Base-by-base conservation (phyloP, 208 protist species). In the Leishmania braziliensis region DNA sequence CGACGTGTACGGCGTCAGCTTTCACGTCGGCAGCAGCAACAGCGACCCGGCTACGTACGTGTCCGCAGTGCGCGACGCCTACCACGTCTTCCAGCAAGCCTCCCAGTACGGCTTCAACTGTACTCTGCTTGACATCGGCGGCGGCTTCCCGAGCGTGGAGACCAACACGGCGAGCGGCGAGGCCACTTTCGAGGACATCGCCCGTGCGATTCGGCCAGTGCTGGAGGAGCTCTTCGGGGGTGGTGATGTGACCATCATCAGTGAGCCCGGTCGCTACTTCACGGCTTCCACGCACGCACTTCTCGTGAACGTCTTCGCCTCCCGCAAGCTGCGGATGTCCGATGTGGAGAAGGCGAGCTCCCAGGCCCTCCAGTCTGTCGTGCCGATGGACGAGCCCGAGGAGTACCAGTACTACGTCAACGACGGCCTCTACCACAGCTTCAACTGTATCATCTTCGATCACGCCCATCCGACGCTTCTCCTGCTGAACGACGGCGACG, bases 1-100 rank as follows among this genome's bases (percentile, higher is more conserved):
- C 5, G 75, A 94, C 43, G 81, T 98, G 36, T 89, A 90, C 76
- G 95, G 95, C 29, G 85, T 98, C 58, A 89, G 82, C 84, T 98
- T 98, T 76, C 95, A 98, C 89, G 95, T 98, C n/a, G 95, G 95
- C 53, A 96, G 90, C 77, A 92, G 92, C 62, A 96, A 93, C 87
- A 77, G 71, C 66, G 90, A 95, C 69, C 54, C 80, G 16, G 43
- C 60, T 36, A 88, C 93, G 48, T 98, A 94, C 82, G 78, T 87
- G 16, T 62, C 82, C 6, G 94, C 95, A 8, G 66, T 98, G 51
- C 79, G 79, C 16, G 88, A 93, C 39, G 84, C 92, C 46, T 65
- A 89, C 68, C 20, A 53, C 43, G 86, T 95, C 10, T 96, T 95
- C 39, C 83, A 94, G 75, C 48, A 90, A 65, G 95, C 90, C n/a